Conservation (phyloP, 257 asterid species). For the Solanum clarkiae region DNA sequence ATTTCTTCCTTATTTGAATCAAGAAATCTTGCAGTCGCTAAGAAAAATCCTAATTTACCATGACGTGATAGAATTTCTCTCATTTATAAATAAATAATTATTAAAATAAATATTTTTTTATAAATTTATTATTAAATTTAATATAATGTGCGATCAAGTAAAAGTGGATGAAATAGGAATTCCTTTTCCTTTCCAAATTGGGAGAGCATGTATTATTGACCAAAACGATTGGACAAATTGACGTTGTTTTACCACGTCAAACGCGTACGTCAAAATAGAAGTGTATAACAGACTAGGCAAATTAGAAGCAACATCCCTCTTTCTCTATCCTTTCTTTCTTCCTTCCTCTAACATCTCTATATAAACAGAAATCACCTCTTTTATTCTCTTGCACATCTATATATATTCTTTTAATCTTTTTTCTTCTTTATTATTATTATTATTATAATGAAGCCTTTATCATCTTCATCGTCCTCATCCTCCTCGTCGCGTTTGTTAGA, state of each 20-base stretch:
- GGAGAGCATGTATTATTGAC: neutral
- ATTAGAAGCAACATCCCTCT: constrained; percentile 21
- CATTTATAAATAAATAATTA: too few relatives aligned
- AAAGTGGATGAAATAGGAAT: too few relatives aligned
- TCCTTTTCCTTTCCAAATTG: too few relatives aligned
- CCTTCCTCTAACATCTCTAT: constrained; percentile 7
- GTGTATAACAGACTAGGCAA: neutral
- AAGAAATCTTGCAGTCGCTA: too few relatives aligned
- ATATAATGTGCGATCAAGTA: too few relatives aligned
- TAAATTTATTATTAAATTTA: too few relatives aligned
- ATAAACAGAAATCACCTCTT: neutral
- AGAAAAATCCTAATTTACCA: too few relatives aligned
- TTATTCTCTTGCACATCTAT: neutral
- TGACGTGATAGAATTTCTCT: too few relatives aligned
- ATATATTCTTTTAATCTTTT: neutral
- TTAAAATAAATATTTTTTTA: too few relatives aligned
- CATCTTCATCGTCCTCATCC: neutral
- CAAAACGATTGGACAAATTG: neutral
- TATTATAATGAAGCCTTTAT: neutral
- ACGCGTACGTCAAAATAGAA: neutral
- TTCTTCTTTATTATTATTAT: neutral
- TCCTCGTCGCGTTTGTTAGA: constrained; percentile 22
- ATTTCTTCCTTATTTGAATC: too few relatives aligned
- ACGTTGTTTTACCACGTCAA: neutral
- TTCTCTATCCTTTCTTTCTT: constrained; percentile 20